Base-by-base conservation (phyloP, 163 green algal genomes). In the Scenedesmus sp. region DNA sequence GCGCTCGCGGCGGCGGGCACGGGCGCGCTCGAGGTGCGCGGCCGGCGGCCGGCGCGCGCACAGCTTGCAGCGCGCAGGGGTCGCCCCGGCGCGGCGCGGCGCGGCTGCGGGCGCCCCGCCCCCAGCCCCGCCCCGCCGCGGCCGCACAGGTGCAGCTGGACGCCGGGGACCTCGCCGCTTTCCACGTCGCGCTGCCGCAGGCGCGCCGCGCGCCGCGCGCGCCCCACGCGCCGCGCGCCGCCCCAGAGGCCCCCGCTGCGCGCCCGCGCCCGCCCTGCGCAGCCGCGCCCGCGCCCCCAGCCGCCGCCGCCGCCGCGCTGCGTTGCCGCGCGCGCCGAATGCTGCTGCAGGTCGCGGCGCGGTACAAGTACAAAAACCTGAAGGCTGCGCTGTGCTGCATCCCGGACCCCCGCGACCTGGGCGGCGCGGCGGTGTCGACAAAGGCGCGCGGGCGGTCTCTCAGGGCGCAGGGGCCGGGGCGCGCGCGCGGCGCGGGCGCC, bases 281-380 rank as follows among this genome's bases (percentile, higher is more conserved):
- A n/a, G n/a, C n/a, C n/a, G n/a, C n/a, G n/a, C n/a, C n/a, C n/a
- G n/a, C n/a, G n/a, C n/a, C n/a, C n/a, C n/a, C n/a, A n/a, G n/a
- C n/a, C n/a, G n/a, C 75, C 15, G 34, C 53, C 7, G 34, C 50
- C 28, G 62, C 15, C 57, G 86, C 39, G 54, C 70, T 51, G 75
- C 75, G 2, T 85, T 90, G 45, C 44, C 26, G 24, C 83, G 70
- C 33, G 60, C 63, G 14, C 17, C 14, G 14, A 17, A 33, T 85
- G 54, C 72, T 93, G 17, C 70, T 60, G 7, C n/a, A n/a, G n/a
- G n/a, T n/a, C 73, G 39, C 10, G 39, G 10, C 77, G 63, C 71
- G 26, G 39, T 95, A 93, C 84, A 91, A 91, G 70, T 89, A 91
- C 81, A 89, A 90, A 51, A 85, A 91, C 77, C 58, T 93, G n/a